Percentiles rank a stretch among this genome's conserved stretches.
These are phyloP conservation scores for Anastatica hierochuntica DNA, from an alignment of 345 rosid species.

Conservation along the genomic window DNA sequence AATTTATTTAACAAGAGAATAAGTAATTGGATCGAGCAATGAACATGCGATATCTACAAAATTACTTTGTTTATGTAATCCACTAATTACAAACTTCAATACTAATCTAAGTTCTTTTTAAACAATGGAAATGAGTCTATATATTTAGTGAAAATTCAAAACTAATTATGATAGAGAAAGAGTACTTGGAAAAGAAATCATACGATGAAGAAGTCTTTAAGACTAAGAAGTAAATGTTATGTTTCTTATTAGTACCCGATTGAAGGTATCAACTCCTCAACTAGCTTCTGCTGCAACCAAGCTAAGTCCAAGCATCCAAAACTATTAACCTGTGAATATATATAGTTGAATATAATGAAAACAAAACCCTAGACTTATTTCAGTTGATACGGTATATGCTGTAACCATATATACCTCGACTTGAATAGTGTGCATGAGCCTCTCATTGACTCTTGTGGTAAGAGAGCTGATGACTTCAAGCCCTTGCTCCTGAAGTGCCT, in stretches of 20 bases:
- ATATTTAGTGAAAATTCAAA: no score
- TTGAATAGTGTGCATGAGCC: conserved; percentile 36
- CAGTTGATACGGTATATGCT: no score
- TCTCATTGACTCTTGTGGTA: conserved; percentile 33
- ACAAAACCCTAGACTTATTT: conserved; percentile 16
- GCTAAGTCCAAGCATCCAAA: conserved; percentile 26
- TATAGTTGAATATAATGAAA: not conserved
- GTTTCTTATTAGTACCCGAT: not conserved
- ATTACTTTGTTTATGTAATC: no score
- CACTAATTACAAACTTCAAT: no score
- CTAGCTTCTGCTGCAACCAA: conserved; percentile 37
- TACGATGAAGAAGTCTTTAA: conserved; percentile 14
- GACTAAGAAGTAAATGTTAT: no score
- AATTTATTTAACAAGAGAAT: no score
- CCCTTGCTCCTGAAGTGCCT: conserved; percentile 32
- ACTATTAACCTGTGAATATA: conserved; percentile 33
- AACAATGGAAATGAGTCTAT: no score
- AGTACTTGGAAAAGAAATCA: not conserved
- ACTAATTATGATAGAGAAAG: no score
- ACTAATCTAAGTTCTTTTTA: no score
- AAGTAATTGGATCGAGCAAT: no score
- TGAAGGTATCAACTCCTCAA: conserved; percentile 25
- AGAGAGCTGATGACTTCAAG: conserved; percentile 29
- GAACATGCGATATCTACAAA: no score
- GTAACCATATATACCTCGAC: conserved; percentile 30